phyloP scores from a whole-genome alignment of 2,329 filamentous ascomycete genomes.

The Pseudogymnoascus sp. region DNA sequence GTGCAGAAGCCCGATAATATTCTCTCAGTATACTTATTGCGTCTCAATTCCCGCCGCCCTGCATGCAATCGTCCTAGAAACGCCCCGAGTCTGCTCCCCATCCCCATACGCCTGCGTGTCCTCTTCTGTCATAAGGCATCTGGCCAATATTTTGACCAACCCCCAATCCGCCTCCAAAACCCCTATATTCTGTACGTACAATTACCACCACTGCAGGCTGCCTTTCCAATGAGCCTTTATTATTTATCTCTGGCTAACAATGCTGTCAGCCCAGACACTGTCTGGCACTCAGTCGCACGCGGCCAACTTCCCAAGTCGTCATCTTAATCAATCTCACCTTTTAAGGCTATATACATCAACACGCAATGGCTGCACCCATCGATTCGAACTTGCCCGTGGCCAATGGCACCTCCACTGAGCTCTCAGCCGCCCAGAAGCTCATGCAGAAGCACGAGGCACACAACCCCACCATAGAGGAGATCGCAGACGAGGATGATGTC shows the following conservation, averaged over 20 bases:
- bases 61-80: constrained; percentile 11
- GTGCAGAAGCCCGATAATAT: constrained; percentile 9
- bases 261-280: not conserved
- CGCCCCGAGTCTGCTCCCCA: constrained; percentile 5
- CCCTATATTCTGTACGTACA: constrained; percentile 6
- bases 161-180: constrained; percentile 5
- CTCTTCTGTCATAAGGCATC: constrained; percentile 8
- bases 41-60: constrained; percentile 9
- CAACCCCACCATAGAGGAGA: constrained; percentile 72
- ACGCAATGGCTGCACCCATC: constrained; percentile 26
- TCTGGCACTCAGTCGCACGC: constrained; percentile 1
- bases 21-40: constrained; percentile 7
- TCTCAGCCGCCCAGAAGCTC: constrained; percentile 47
- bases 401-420: constrained; percentile 21
- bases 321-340: not conserved
- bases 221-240: not conserved
- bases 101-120: constrained; percentile 11
- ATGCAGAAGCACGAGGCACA: constrained; percentile 54
- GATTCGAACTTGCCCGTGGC: constrained; percentile 15
- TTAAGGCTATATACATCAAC: not conserved
- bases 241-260: not conserved
- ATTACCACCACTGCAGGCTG: not conserved
- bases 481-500: constrained; percentile 75
- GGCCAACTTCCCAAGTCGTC: not conserved
- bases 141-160: constrained; percentile 8